Base-by-base conservation (phyloP, 768 basidiomycete genomes). In the Termitomyces sp. region DNA sequence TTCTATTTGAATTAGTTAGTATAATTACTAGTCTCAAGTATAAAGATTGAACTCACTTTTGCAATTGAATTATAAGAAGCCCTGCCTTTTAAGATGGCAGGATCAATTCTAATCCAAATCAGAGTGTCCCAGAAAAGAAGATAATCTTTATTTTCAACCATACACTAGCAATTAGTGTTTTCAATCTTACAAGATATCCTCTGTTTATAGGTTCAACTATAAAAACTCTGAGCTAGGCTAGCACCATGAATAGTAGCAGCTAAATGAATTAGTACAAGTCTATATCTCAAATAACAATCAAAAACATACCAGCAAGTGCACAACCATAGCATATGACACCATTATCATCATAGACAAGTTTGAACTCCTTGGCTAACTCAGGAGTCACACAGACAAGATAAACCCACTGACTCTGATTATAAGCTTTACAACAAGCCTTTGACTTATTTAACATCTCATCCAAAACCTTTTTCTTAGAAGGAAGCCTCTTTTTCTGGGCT, bases 161-260 rank as follows among this genome's bases (percentile, higher is more conserved):
- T 9, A 1, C 2, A 0, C 1, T 1, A 4, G 0, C 17, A 1
- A n/a, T n/a, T 46, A 2, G 3, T 0, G 8, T 40, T 40, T n/a
- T 7, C 17, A n/a, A 3, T 8, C 7, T 40, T 40, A 6, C 17
- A 7, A n/a, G 38, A 40, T 6, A 40, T 1, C 3, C 1, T 1
- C 1, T 5, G 17, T n/a, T 40, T 40, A 8, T 37, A 40, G 8
- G 7, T 6, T 3, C 17, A 0, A 17, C 6, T 6, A 3, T 40
- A 1, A 1, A 2, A 1, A n/a, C 8, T 14, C 14, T 37, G 2
- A 3, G 1, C 7, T 7, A 3, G 6, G 2, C n/a, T 7, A n/a
- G 38, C 17, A 1, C 38, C 38, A n/a, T 1, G 7, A 40, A 40
- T 40, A 3, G 17, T 40, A n/a, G 7, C 17, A 40, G 17, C 17